Evolutionary conservation across 345 rosid genomes (phyloP).

Genomic region (Fremontodendron californicum): DNA sequence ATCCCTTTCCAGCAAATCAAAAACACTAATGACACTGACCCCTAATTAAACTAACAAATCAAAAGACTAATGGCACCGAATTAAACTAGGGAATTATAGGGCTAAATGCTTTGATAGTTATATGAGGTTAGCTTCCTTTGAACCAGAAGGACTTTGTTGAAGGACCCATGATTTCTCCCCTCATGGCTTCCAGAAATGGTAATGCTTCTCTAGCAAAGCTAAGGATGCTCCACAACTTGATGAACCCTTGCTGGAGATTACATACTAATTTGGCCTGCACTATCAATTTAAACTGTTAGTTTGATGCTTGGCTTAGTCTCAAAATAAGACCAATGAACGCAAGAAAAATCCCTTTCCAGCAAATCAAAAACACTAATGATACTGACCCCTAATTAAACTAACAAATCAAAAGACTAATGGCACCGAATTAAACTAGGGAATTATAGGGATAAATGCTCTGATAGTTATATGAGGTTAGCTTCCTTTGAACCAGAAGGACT

Average conservation of each 20-base stretch:
- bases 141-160: background rate
- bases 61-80: background rate
- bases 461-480: background rate
- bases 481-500: slow-evolving; percentile 2
- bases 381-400: background rate
- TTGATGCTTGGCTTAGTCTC: background rate
- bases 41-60: background rate
- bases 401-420: background rate
- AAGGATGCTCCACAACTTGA: background rate
- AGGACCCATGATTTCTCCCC: background rate
- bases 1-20: background rate
- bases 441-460: background rate
- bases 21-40: background rate
- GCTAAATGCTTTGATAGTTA: background rate
- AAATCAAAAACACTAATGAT: background rate
- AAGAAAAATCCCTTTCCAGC: background rate
- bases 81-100: background rate
- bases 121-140: background rate
- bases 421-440: background rate
- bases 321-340: background rate
- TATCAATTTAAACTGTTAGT: background rate
- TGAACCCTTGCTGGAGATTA: background rate
- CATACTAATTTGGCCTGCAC: background rate
- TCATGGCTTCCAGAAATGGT: background rate
- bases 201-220: background rate